Conservation (phyloP, 179 eudicot genomes). For the Amaranthus tricolor region DNA sequence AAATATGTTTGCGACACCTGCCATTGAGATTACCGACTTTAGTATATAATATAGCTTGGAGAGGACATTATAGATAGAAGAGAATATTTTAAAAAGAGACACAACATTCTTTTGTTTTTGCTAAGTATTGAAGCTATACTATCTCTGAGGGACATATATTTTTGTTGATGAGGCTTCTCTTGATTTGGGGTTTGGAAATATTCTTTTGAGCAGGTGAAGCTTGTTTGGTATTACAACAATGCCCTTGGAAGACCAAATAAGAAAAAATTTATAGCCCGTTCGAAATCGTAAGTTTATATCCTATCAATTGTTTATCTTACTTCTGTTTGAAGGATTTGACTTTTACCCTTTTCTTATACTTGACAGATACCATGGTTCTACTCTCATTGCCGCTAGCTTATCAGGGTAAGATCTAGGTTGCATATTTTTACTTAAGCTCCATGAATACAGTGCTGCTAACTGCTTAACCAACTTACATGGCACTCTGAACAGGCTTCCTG, state of each 20-base stretch:
- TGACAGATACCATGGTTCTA: constrained; percentile 92
- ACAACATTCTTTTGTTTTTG: not conserved
- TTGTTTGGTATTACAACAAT: constrained; percentile 96
- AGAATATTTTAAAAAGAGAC: not conserved
- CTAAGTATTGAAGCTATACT: not conserved
- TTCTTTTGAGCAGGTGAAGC: constrained; percentile 66
- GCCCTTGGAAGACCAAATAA: constrained; percentile 95
- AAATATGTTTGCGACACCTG: no score
- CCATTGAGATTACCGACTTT: no score
- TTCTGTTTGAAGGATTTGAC: constrained; percentile 12
- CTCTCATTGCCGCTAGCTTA: constrained; percentile 90
- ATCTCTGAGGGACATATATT: not conserved
- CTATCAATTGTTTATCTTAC: not conserved
- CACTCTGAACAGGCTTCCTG: constrained; percentile 54
- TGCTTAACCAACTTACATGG: not conserved
- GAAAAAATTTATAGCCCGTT: constrained; percentile 90
- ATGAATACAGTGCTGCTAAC: not conserved
- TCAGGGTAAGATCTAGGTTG: constrained; percentile 57
- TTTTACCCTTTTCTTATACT: constrained; percentile 18
- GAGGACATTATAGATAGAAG: not conserved
- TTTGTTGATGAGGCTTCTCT: not conserved
- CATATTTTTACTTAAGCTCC: not conserved
- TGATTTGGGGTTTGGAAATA: not conserved
- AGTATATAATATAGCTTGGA: not conserved
- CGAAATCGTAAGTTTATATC: constrained; percentile 65